Evolutionary conservation across 768 basidiomycete genomes (phyloP).

Genomic region (Trametes villosa): DNA sequence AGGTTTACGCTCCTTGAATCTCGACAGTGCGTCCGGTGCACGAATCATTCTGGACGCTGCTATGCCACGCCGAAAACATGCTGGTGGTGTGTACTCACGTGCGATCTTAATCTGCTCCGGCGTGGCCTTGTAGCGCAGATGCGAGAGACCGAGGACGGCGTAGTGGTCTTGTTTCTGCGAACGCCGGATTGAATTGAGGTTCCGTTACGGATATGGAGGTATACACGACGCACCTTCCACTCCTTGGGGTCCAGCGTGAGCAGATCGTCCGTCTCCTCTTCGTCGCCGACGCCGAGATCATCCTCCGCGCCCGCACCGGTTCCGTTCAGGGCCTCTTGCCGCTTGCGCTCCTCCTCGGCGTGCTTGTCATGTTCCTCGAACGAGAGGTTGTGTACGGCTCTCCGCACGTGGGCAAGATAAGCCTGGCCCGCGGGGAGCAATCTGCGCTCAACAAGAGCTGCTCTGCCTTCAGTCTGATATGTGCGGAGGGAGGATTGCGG

Average conservation of each 20-base stretch:
- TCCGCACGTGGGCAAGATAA: constrained; percentile 80
- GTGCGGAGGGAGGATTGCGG: background rate
- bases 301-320: constrained; percentile 61
- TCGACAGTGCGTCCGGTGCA: background rate
- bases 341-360: constrained; percentile 56
- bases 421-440: constrained; percentile 88
- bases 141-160: constrained; percentile 92
- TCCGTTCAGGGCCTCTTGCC: constrained; percentile 52
- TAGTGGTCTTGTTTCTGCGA: constrained; percentile 96
- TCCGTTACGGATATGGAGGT: background rate
- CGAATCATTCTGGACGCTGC: background rate
- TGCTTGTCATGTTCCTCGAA: constrained; percentile 84
- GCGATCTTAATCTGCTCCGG: constrained; percentile 95
- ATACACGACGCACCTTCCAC: constrained; percentile 91
- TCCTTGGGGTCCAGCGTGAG: constrained; percentile 90
- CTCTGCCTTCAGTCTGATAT: constrained; percentile 8
- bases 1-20: background rate
- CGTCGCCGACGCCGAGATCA: constrained; percentile 92
- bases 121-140: constrained; percentile 83
- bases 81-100: constrained; percentile 62
- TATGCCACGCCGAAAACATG: background rate
- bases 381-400: constrained; percentile 72
- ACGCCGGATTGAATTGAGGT: background rate
- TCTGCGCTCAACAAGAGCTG: constrained; percentile 48
- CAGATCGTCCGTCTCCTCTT: constrained; percentile 75